These are phyloP conservation scores for Protea cynaroides DNA, from an alignment of 164 flowering plant species.

Conservation along the genomic window DNA sequence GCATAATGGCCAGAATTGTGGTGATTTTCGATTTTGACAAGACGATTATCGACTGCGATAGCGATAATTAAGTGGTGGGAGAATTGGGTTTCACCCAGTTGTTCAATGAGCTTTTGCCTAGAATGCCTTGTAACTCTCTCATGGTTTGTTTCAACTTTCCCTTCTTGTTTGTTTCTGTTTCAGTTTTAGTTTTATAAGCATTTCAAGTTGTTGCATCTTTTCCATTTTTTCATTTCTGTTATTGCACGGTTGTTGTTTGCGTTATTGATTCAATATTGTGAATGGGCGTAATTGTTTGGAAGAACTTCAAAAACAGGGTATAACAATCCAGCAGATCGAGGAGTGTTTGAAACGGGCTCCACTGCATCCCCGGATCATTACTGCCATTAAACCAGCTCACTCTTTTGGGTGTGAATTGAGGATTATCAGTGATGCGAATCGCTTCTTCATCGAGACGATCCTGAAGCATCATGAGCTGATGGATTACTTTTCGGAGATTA, in stretches of 20 bases:
- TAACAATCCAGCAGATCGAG: slow-evolving; percentile 48
- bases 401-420: slow-evolving; percentile 79
- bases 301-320: slow-evolving; percentile 60
- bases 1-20: slow-evolving; percentile 47
- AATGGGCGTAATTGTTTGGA: slow-evolving; percentile 14
- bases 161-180: too few relatives aligned
- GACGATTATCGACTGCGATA: too few relatives aligned
- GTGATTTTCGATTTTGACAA: slow-evolving; percentile 75
- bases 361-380: too few relatives aligned
- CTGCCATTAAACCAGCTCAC: slow-evolving; percentile 58
- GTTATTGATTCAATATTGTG: background rate
- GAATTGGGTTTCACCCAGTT: slow-evolving; percentile 50
- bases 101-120: slow-evolving; percentile 61
- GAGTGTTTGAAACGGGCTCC: slow-evolving; percentile 47
- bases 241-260: background rate
- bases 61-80: slow-evolving; percentile 76
- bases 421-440: slow-evolving; percentile 78
- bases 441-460: slow-evolving; percentile 81
- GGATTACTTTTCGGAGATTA: slow-evolving; percentile 62
- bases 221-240: too few relatives aligned
- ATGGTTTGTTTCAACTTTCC: slow-evolving; percentile 37
- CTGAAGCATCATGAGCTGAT: too few relatives aligned
- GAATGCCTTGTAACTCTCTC: slow-evolving; percentile 75
- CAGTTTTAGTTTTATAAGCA: too few relatives aligned
- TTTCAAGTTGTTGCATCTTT: too few relatives aligned